Conservation (phyloP, 768 basidiomycete genomes). For the Rhizopogon vesiculosus region DNA sequence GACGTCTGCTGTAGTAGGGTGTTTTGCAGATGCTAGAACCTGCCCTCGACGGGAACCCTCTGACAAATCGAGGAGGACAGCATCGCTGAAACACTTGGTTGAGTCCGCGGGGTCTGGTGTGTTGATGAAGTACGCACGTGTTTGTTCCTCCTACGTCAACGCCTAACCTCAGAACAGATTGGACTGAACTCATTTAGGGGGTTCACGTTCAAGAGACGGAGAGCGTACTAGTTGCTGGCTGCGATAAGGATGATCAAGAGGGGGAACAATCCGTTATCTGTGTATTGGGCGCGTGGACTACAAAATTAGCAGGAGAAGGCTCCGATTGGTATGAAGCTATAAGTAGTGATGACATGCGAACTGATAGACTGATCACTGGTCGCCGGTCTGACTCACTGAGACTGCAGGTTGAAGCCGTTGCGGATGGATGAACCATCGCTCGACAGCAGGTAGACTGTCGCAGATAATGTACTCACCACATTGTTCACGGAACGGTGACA, state of each 20-base stretch:
- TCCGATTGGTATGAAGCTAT: not conserved
- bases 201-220: too few relatives aligned
- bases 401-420: too few relatives aligned
- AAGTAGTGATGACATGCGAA: not conserved
- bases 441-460: too few relatives aligned
- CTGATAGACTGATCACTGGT: not conserved
- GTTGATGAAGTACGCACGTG: constrained; percentile 14
- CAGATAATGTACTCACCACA: too few relatives aligned
- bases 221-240: not conserved
- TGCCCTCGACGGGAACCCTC: constrained; percentile 7
- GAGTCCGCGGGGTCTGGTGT: not conserved
- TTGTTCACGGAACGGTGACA: too few relatives aligned
- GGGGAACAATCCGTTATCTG: not conserved
- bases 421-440: too few relatives aligned
- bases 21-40: constrained; percentile 35
- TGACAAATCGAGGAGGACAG: constrained; percentile 19
- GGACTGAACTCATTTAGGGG: not conserved
- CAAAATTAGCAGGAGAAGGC: not conserved
- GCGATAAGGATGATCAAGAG: not conserved
- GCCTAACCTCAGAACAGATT: constrained; percentile 18
- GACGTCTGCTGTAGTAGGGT: constrained; percentile 52
- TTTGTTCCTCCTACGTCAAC: constrained; percentile 33
- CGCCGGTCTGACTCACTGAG: too few relatives aligned
- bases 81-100: constrained; percentile 21
- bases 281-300: not conserved